A percentile compares a stretch with the other conserved stretches of the same genome.
Conservation (phyloP, 2,329 filamentous ascomycete species). For the Xylariaceae sp. region DNA sequence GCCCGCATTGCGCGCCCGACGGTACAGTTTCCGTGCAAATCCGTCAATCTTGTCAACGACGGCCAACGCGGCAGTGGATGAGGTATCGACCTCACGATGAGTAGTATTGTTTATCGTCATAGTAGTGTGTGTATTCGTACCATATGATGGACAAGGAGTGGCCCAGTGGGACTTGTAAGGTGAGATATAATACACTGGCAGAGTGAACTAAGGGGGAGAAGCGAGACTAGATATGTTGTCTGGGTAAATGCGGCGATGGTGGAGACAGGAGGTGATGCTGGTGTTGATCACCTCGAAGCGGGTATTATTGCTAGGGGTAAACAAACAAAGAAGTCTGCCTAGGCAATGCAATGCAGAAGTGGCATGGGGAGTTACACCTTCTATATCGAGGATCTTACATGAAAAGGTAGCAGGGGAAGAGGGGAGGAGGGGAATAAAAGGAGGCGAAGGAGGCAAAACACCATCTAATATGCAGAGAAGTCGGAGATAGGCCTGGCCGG, state of each 20-base stretch:
- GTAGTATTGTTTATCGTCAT: slow-evolving; percentile 4
- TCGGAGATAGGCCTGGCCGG: background rate
- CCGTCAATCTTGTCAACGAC: slow-evolving; percentile 53
- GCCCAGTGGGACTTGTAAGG: background rate
- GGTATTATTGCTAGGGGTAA: background rate
- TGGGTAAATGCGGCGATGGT: background rate
- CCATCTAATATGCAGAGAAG: background rate
- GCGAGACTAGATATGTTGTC: background rate
- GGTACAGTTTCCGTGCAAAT: slow-evolving; percentile 51
- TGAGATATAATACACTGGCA: background rate
- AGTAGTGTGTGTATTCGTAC: slow-evolving; percentile 7
- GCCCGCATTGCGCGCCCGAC: slow-evolving; percentile 46
- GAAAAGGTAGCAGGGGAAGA: background rate
- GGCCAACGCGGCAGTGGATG: slow-evolving; percentile 23
- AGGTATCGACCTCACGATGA: slow-evolving; percentile 2
- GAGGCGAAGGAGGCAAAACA: background rate
- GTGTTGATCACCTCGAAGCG: background rate
- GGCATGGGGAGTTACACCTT: background rate
- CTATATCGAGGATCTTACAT: background rate
- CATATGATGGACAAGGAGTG: background rate
- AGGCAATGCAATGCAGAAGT: background rate
- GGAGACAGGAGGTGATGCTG: background rate
- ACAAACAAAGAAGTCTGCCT: background rate
- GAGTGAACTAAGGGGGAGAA: background rate
- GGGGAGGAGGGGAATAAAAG: background rate